Base-by-base conservation (phyloP, 2,329 filamentous ascomycete genomes). In the Cercospora nicotianae region DNA sequence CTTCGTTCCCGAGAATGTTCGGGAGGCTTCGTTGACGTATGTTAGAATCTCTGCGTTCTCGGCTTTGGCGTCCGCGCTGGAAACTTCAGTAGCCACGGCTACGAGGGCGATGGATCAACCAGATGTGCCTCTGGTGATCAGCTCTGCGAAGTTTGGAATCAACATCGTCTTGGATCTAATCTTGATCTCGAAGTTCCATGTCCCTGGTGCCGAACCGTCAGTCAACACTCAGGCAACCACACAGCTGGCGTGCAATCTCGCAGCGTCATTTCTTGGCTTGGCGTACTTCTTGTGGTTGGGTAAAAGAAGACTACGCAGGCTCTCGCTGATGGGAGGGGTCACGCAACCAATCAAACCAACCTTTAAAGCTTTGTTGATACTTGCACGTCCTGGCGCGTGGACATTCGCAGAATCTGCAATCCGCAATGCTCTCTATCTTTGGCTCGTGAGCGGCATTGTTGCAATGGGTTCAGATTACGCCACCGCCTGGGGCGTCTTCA, bases 401-500 rank as follows among this genome's bases (percentile, higher is more conserved):
- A 89, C 87, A 0, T 87, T 92, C 45, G 57, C 79, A 6, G 90
- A 92, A 74, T 91, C 89, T 0, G 87, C 87, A 0, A 78, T 91
- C 3, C 83, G 90, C 6, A 93, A 92, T 69, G 83, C 87, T 0
- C 80, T 93, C 0, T 92, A 92, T 68, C 84, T 92, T 0, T 92
- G 89, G 90, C 81, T 92, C 0, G 84, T 92, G 0, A 84, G 80
- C 63, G 87, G 84, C 4, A 90, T 93, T 18, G 84, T 92, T 0
- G 79, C 84, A 0, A 81, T 92, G 67, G 89, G 89, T 0, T 78
- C 81, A 0, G 84, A 87, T 6, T 92, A 92, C 75, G 87, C 89
- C 0, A 92, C 89, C 0, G 89, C 90, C 0, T 93, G 89, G 90
- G 87, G 89, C 1, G 82, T 92, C 9, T 93, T 93, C 80, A 90